Percentiles rank a stretch among this genome's conserved stretches.
phyloP scores from a whole-genome alignment of 352 stramenopile genomes.

The Phytophthora podocarpi region DNA sequence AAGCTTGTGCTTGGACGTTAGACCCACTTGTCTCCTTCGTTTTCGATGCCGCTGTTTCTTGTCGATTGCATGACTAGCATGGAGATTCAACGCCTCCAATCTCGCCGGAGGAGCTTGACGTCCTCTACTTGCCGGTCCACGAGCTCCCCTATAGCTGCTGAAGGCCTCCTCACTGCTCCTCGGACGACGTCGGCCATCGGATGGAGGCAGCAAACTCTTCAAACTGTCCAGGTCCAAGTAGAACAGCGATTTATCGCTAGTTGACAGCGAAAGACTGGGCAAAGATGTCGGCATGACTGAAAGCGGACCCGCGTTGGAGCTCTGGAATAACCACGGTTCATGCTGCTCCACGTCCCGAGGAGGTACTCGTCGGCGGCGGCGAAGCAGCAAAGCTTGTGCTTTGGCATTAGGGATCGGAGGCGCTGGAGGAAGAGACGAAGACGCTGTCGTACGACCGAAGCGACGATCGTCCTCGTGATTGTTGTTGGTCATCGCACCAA shows the following conservation, averaged over 20 bases:
- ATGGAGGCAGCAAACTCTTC: slow-evolving; percentile 55
- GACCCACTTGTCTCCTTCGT: slow-evolving; percentile 10
- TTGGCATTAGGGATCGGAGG: slow-evolving; percentile 17
- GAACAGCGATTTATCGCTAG: slow-evolving; percentile 49
- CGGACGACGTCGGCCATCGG: slow-evolving; percentile 19
- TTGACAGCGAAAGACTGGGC: slow-evolving; percentile 24
- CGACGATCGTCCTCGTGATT: slow-evolving; percentile 31
- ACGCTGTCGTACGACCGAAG: slow-evolving; percentile 9
- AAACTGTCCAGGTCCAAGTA: slow-evolving; percentile 73
- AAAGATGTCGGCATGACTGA: slow-evolving; percentile 11
- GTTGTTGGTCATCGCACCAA: slow-evolving; percentile 36
- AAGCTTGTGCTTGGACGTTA: slow-evolving; percentile 20
- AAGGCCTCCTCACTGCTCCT: slow-evolving; percentile 31
- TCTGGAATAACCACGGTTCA: slow-evolving; percentile 80
- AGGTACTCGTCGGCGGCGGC: slow-evolving; percentile 22
- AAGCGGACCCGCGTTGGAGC: slow-evolving; percentile 43
- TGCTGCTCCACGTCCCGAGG: slow-evolving; percentile 31
- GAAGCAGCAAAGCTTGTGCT: slow-evolving; percentile 12
- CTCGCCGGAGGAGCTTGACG: slow-evolving; percentile 30
- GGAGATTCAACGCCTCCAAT: slow-evolving; percentile 52
- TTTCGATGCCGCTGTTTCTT: slow-evolving; percentile 11
- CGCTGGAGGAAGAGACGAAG: slow-evolving; percentile 11
- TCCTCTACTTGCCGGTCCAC: slow-evolving; percentile 13
- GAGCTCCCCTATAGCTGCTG: slow-evolving; percentile 4
- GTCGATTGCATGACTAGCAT: not conserved